Base-by-base conservation (phyloP, 495 filamentous ascomycete species). In the Amniculicola lignicola region DNA sequence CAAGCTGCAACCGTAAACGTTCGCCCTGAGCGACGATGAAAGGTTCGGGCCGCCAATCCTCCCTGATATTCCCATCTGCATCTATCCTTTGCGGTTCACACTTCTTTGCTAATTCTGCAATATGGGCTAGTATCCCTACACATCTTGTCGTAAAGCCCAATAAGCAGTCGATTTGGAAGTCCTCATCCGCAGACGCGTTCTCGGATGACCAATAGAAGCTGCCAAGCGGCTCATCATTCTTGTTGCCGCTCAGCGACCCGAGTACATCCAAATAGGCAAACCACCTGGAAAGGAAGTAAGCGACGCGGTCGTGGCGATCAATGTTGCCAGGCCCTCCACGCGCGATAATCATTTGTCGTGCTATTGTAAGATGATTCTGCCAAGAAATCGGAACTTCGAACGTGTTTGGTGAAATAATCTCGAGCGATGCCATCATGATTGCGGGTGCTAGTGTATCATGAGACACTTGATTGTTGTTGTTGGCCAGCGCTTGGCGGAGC, bases 251-350 rank as follows among this genome's bases (percentile, higher is more conserved):
- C 3, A 95, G 75, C 49, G 79, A 79, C 22, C 88, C 89, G 36
- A 94, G 74, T 4, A 92, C 82, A 64, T 95, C 89, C 21, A 94
- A 77, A 68, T 94, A 95, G 7, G 85, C 84, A 58, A 92, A 85
- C 89, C 89, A 95, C 29, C 88, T 83, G 35, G 79, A 81, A n/a
- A 94, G 79, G 67, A 95, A 93, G 38, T 83, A 87, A 15, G 84
- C 86, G 18, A 86, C 80, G 22, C 78, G 81, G 65, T 91, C 87
- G 24, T 75, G 67, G 60, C 78, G 60, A 67, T 81, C 69, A 67
- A 84, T 67, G 57, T 77, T 69, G 33, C 76, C 72, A 2, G 80
- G 76, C 43, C 81, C 82, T 21, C 81, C 82, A 22, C 87, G 82
- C 10, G 81, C 78, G 38, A 83, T 69, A 63, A 93, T 90, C 53